These are phyloP conservation scores for Cladosporium cucumerinum DNA, from an alignment of 2,329 filamentous ascomycete genomes.

Conservation along the genomic window DNA sequence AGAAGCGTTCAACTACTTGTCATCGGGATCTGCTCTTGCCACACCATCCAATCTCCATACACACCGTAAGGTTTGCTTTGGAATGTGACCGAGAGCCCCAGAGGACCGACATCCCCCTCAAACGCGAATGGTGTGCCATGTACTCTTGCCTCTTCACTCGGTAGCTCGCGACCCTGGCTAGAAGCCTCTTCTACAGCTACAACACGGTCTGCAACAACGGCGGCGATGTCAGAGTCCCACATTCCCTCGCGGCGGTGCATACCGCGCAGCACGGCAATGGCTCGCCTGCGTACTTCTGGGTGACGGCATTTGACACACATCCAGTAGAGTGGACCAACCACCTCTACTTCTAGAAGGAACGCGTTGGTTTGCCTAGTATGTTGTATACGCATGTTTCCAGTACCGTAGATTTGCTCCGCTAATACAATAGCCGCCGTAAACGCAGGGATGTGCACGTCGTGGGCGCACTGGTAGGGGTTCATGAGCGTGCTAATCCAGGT, in stretches of 20 bases:
- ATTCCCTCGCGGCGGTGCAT: constrained; percentile 14
- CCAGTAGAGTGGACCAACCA: constrained; percentile 16
- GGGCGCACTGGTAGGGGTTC: constrained; percentile 5
- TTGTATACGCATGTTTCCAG: not conserved
- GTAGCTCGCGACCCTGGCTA: not conserved
- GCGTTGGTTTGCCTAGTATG: not conserved
- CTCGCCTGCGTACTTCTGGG: constrained; percentile 7
- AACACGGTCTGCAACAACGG: constrained; percentile 10
- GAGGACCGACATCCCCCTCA: not conserved
- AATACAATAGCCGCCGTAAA: constrained; percentile 8
- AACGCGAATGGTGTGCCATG: not conserved
- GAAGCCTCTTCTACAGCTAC: constrained; percentile 13
- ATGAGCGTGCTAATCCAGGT: constrained; percentile 10
- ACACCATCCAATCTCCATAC: constrained; percentile 5
- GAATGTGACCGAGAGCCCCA: not conserved
- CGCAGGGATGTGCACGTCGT: constrained; percentile 4
- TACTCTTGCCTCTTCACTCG: not conserved
- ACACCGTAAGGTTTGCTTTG: not conserved
- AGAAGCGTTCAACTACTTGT: not conserved
- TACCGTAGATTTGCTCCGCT: constrained; percentile 3
- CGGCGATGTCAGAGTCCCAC: constrained; percentile 13
- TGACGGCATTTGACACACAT: constrained; percentile 15
- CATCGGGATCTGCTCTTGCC: not conserved
- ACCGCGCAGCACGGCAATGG: constrained; percentile 9
- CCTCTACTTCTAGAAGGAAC: constrained; percentile 14